Conservation (phyloP, 2,329 filamentous ascomycete genomes). For the Bertia moriformis region DNA sequence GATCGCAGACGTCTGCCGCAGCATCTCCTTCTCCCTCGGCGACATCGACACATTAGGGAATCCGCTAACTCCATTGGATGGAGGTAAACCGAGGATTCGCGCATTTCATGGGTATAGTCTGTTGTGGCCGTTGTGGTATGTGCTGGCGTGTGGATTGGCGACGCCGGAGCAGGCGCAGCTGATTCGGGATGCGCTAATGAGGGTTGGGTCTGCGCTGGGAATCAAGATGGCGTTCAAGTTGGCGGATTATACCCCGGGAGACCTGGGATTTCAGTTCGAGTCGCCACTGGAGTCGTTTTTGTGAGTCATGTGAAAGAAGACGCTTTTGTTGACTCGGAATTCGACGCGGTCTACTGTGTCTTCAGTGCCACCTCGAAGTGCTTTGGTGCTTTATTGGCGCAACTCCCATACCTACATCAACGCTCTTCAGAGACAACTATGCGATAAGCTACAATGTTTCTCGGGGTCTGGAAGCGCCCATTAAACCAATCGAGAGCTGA, state of each 20-base stretch:
- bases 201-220: conserved; percentile 14
- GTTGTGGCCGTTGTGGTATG: conserved; percentile 21
- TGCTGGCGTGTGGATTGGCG: conserved; percentile 14
- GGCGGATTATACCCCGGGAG: conserved; percentile 5
- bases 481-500: too few relatives aligned
- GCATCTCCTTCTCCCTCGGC: conserved; percentile 15
- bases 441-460: too few relatives aligned
- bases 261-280: too few relatives aligned
- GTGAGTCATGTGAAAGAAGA: too few relatives aligned
- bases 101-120: conserved; percentile 15
- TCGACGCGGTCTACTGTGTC: too few relatives aligned
- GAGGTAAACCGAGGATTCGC: conserved; percentile 7
- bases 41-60: conserved; percentile 16
- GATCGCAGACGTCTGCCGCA: conserved; percentile 17
- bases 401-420: too few relatives aligned
- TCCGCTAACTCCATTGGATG: conserved; percentile 4
- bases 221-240: conserved; percentile 17
- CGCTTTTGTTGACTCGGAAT: too few relatives aligned
- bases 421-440: too few relatives aligned
- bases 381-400: too few relatives aligned
- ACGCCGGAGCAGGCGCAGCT: conserved; percentile 12
- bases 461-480: too few relatives aligned
- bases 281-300: too few relatives aligned
- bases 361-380: too few relatives aligned
- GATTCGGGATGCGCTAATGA: conserved; percentile 11